Evolutionary conservation across 805 yeast species (phyloP).

Genomic region (Ogataea wickerhamii): DNA sequence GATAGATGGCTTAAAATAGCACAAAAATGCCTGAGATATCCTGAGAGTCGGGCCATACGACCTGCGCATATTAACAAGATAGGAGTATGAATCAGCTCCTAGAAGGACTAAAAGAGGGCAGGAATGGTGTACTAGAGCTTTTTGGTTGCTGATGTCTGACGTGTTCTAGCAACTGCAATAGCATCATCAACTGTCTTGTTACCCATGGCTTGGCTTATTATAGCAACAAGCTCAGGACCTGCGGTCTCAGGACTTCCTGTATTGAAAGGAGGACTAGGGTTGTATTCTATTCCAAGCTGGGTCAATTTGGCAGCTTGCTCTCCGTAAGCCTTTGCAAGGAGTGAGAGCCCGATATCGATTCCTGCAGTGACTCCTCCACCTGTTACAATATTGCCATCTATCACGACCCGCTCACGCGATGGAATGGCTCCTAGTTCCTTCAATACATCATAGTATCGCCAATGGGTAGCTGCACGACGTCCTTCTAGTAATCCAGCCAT

Average conservation of each 20-base stretch:
- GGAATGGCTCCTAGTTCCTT: conserved; percentile 1
- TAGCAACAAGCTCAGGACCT: neutral
- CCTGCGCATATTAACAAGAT: too few relatives aligned
- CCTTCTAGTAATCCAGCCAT: conserved; percentile 2
- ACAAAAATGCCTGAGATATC: too few relatives aligned
- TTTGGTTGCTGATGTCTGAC: too few relatives aligned
- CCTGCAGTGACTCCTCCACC: conserved; percentile 4
- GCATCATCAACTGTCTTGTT: neutral
- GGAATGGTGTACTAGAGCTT: too few relatives aligned
- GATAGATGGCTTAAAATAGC: too few relatives aligned
- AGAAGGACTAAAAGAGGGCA: too few relatives aligned
- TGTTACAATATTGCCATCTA: neutral
- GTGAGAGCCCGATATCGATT: neutral
- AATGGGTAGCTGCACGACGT: conserved; percentile 1
- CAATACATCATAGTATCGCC: neutral
- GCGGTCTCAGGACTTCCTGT: neutral
- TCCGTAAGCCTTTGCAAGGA: neutral
- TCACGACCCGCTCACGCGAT: neutral
- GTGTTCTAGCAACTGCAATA: neutral
- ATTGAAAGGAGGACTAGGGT: conserved; percentile 1
- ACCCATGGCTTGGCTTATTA: neutral
- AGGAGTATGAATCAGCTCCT: too few relatives aligned
- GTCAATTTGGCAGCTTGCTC: conserved; percentile 1
- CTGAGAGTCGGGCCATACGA: too few relatives aligned
- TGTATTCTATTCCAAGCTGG: conserved; percentile 2